A percentile compares a stretch with the other conserved stretches of the same genome.
phyloP scores from a whole-genome alignment of 768 basidiomycete species.

The Leucosporidium creatinivorum region DNA sequence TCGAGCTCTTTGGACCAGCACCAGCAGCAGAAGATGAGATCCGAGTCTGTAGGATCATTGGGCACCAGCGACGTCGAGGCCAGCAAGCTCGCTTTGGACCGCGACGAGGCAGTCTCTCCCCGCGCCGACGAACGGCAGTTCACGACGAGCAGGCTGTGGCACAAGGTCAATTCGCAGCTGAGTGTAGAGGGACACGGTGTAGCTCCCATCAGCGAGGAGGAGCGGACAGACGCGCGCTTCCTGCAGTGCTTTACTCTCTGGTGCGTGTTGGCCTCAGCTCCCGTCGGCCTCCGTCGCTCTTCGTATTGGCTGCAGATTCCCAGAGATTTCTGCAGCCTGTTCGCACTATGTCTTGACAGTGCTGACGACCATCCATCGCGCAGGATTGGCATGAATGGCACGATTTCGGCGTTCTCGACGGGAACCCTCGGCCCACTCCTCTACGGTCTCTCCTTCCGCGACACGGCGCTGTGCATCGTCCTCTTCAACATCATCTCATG shows the following conservation, averaged over 20 bases:
- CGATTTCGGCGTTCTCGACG: conserved; percentile 52
- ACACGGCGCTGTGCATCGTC: conserved; percentile 58
- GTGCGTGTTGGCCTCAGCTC: not conserved
- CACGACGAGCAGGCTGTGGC: no score
- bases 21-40: no score
- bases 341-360: not conserved
- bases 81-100: no score
- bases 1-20: no score
- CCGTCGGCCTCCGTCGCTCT: no score
- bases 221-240: conserved; percentile 16
- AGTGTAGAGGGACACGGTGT: not conserved
- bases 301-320: not conserved
- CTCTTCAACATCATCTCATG: conserved; percentile 62
- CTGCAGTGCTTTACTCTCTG: conserved; percentile 24
- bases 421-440: conserved; percentile 61
- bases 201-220: not conserved
- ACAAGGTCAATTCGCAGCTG: no score
- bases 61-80: no score
- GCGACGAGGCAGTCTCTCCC: no score
- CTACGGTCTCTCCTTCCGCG: conserved; percentile 55
- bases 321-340: no score
- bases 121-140: no score
- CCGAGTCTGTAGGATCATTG: no score
- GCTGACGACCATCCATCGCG: not conserved
- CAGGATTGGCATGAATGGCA: conserved; percentile 30